Conservation (phyloP, 2,329 filamentous ascomycete genomes). For the Acephala macrosclerotiorum region DNA sequence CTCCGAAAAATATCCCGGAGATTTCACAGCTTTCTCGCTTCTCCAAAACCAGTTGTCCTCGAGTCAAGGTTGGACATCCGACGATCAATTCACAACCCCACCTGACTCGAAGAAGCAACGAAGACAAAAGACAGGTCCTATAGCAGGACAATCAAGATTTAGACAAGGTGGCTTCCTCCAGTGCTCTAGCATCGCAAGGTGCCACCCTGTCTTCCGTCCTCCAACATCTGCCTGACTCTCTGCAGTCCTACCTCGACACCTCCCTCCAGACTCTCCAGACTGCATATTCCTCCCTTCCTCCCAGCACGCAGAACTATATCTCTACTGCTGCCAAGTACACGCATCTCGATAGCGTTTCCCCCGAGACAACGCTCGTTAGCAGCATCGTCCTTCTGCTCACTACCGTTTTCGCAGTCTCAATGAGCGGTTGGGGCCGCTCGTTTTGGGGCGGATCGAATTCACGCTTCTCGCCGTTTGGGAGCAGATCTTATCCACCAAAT, state of each 20-base stretch:
- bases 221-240: conserved; percentile 57
- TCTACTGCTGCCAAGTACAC: conserved; percentile 37
- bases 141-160: conserved; percentile 30
- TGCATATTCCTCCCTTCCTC: conserved; percentile 47
- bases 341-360: conserved; percentile 40
- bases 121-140: conserved; percentile 20
- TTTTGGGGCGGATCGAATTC: conserved; percentile 39
- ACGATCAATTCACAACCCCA: conserved; percentile 19
- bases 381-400: conserved; percentile 38
- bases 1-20: conserved; percentile 7
- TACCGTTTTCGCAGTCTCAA: conserved; percentile 39
- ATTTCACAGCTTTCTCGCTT: conserved; percentile 5
- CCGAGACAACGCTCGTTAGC: conserved; percentile 35
- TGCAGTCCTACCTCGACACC: conserved; percentile 62
- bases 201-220: conserved; percentile 61
- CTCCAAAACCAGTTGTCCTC: conserved; percentile 6
- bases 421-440: conserved; percentile 44
- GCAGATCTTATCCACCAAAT: conserved; percentile 56
- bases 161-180: conserved; percentile 46
- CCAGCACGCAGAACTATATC: conserved; percentile 38
- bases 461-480: conserved; percentile 43
- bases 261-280: conserved; percentile 57
- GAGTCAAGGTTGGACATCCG: conserved; percentile 21
- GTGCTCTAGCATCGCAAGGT: conserved; percentile 61
- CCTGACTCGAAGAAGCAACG: conserved; percentile 24